Conservation (phyloP, 495 filamentous ascomycete genomes). For the Penicillium crystallinum region DNA sequence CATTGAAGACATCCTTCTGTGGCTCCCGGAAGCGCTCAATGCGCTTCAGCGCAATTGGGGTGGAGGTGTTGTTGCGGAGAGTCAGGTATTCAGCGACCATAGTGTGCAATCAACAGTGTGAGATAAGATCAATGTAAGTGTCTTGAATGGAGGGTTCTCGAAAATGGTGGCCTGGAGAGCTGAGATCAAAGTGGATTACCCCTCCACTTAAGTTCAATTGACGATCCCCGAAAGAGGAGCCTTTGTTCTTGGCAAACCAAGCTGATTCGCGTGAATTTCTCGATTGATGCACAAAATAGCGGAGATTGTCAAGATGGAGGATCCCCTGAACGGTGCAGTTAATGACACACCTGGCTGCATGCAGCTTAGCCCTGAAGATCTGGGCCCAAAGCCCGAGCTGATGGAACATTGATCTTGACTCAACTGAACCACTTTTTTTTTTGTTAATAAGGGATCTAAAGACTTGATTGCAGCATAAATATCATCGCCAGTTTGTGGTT, state of each 20-base stretch:
- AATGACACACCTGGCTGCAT: not conserved
- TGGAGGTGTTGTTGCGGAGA: constrained; percentile 83
- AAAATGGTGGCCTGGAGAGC: not conserved
- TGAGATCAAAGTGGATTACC: constrained; percentile 8
- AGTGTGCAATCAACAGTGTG: constrained; percentile 4
- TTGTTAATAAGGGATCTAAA: too few species aligned
- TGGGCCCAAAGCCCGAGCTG: not conserved
- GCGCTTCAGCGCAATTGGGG: constrained; percentile 62
- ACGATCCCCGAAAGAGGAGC: constrained; percentile 10
- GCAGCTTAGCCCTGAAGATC: not conserved
- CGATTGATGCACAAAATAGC: not conserved
- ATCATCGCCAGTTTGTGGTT: too few species aligned
- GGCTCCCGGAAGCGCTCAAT: constrained; percentile 66
- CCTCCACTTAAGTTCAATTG: constrained; percentile 16
- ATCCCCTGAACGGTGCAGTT: not conserved
- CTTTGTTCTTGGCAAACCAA: constrained; percentile 10
- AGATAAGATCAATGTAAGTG: not conserved
- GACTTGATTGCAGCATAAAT: too few species aligned
- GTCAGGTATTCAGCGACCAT: constrained; percentile 53
- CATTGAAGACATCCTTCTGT: constrained; percentile 32
- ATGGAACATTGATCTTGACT: not conserved
- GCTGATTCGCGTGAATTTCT: constrained; percentile 11
- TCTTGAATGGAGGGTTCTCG: not conserved
- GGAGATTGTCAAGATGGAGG: not conserved
- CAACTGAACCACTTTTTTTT: too few species aligned